Conservation (phyloP, 371 early-diverging fungal genomes). For the Mucor lusitanicus region DNA sequence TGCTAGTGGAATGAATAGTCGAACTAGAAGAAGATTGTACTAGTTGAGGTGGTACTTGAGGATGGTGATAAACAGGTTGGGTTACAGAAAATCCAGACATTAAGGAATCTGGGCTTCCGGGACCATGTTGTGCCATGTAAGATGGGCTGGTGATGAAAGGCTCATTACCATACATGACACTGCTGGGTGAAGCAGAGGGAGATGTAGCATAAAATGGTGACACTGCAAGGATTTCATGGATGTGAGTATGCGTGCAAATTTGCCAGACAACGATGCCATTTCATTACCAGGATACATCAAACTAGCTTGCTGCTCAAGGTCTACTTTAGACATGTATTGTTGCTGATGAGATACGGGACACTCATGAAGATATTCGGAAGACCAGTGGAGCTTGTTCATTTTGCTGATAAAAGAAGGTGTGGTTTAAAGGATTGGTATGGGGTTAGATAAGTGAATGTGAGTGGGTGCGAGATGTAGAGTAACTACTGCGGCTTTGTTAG, state of each 20-base stretch:
- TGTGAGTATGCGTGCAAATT: background rate
- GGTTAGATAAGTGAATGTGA: background rate
- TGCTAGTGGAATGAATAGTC: constrained; percentile 21
- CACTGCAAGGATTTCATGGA: constrained; percentile 1
- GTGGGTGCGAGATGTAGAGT: background rate
- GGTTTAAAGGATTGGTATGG: constrained; percentile 11
- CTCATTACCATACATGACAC: constrained; percentile 15
- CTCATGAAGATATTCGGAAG: constrained; percentile 38
- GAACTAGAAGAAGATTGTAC: constrained; percentile 36
- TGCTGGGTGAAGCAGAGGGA: constrained; percentile 14
- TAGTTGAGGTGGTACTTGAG: constrained; percentile 32
- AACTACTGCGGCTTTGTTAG: background rate
- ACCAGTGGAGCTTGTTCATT: constrained; percentile 19
- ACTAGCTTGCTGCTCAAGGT: constrained; percentile 26
- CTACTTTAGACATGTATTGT: constrained; percentile 18
- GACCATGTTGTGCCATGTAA: constrained; percentile 12
- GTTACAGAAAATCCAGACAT: constrained; percentile 24
- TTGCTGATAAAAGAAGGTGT: background rate
- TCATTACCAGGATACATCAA: constrained; percentile 40
- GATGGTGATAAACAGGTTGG: constrained; percentile 17
- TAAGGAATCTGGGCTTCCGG: constrained; percentile 41
- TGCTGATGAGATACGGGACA: constrained; percentile 27
- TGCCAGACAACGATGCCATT: background rate
- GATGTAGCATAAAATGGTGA: constrained; percentile 25
- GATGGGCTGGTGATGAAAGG: constrained; percentile 19